phyloP scores from a whole-genome alignment of 2,329 filamentous ascomycete genomes.

The Cyanodermella asteris region DNA sequence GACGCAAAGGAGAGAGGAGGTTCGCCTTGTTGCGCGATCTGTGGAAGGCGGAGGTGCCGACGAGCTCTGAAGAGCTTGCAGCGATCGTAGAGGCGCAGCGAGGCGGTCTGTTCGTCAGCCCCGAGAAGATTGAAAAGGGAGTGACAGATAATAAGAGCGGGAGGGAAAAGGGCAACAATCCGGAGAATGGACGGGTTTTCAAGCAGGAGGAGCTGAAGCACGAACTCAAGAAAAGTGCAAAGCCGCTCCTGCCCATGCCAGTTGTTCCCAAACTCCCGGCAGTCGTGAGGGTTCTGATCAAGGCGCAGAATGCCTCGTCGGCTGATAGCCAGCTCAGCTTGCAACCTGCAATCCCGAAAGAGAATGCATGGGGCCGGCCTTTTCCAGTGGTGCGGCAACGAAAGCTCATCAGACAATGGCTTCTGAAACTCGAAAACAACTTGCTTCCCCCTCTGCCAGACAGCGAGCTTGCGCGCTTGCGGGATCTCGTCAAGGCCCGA shows the following conservation, averaged over 20 bases:
- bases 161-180: background rate
- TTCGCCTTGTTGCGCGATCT: constrained; percentile 23
- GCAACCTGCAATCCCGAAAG: constrained; percentile 16
- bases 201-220: no score
- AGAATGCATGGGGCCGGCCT: constrained; percentile 23
- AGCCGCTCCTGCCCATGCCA: constrained; percentile 3
- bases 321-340: background rate
- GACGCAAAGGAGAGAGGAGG: constrained; percentile 30
- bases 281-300: constrained; percentile 4
- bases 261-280: constrained; percentile 3
- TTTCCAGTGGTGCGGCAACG: constrained; percentile 22
- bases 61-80: constrained; percentile 9
- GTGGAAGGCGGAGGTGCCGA: constrained; percentile 11
- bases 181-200: no score
- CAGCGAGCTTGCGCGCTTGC: constrained; percentile 21
- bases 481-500: no score
- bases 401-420: constrained; percentile 22
- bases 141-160: constrained; percentile 10
- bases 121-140: no score
- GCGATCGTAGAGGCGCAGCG: background rate
- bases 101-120: no score
- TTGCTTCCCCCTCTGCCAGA: constrained; percentile 23
- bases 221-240: no score
- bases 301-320: constrained; percentile 4
- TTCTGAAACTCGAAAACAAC: constrained; percentile 19